Conservation (phyloP, 371 early-diverging fungal genomes). For the Actinomortierella ambigua region DNA sequence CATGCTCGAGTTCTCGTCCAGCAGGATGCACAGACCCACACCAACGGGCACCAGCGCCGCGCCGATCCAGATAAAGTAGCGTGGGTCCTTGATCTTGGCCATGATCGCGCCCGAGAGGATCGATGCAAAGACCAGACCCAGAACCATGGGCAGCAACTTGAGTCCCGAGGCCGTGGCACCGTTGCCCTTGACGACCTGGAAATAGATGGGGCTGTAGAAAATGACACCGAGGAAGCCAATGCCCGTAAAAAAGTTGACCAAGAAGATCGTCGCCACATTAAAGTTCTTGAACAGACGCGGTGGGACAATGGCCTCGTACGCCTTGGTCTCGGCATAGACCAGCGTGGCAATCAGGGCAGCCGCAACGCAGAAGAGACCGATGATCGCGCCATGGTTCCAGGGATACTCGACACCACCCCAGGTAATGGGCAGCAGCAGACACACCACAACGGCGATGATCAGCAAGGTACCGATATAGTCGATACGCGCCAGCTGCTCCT, state of each 20-base stretch:
- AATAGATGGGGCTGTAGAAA: slow-evolving; percentile 78
- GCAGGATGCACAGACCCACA: slow-evolving; percentile 52
- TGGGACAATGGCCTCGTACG: slow-evolving; percentile 60
- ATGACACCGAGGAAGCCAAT: slow-evolving; percentile 56
- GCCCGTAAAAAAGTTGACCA: slow-evolving; percentile 57
- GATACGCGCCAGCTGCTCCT: slow-evolving; percentile 52
- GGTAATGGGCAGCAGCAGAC: slow-evolving; percentile 59
- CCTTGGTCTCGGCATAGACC: slow-evolving; percentile 48
- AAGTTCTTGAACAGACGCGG: slow-evolving; percentile 52
- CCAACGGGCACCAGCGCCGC: slow-evolving; percentile 52
- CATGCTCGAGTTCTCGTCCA: slow-evolving; percentile 47
- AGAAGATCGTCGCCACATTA: slow-evolving; percentile 50
- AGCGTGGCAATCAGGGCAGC: slow-evolving; percentile 40
- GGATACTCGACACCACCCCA: slow-evolving; percentile 64
- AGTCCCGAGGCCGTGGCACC: slow-evolving; percentile 65
- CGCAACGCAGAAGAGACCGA: slow-evolving; percentile 52
- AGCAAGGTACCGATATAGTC: slow-evolving; percentile 60
- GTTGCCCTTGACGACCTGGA: slow-evolving; percentile 70
- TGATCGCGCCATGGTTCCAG: slow-evolving; percentile 56
- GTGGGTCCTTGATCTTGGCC: slow-evolving; percentile 42
- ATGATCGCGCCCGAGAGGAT: slow-evolving; percentile 28
- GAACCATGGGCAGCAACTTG: slow-evolving; percentile 61
- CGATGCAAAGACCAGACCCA: slow-evolving; percentile 42
- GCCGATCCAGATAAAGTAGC: slow-evolving; percentile 51
- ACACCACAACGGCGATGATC: slow-evolving; percentile 55